phyloP scores from a whole-genome alignment of 352 stramenopile species.

The Phytophthora cactorum region DNA sequence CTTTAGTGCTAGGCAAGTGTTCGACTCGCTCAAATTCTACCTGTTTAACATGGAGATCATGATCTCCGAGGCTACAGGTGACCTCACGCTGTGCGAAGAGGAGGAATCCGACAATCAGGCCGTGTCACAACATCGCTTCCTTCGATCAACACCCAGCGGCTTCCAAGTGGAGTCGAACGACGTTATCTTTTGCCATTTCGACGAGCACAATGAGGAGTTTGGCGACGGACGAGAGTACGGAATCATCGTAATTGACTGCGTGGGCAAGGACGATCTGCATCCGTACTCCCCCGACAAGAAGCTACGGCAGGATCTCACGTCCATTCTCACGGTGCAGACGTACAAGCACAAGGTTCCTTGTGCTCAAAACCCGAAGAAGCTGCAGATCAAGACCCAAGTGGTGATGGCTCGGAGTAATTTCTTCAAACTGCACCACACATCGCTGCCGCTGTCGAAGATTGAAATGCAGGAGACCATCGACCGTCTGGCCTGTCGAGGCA shows the following conservation, averaged over 20 bases:
- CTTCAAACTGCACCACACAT: slow-evolving; percentile 40
- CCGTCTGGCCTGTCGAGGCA: slow-evolving; percentile 29
- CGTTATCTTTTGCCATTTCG: slow-evolving; percentile 34
- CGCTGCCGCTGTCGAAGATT: slow-evolving; percentile 26
- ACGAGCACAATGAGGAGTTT: slow-evolving; percentile 33
- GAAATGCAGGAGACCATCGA: slow-evolving; percentile 41
- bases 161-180: slow-evolving; percentile 42
- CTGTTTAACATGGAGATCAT: slow-evolving; percentile 48
- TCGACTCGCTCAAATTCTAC: slow-evolving; percentile 37
- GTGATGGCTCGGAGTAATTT: slow-evolving; percentile 46
- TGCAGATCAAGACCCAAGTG: slow-evolving; percentile 31
- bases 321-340: slow-evolving; percentile 31
- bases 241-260: slow-evolving; percentile 35
- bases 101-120: slow-evolving; percentile 19
- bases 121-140: slow-evolving; percentile 33
- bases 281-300: slow-evolving; percentile 32
- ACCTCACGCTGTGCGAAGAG: slow-evolving; percentile 39
- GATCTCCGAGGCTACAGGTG: slow-evolving; percentile 41
- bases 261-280: slow-evolving; percentile 47
- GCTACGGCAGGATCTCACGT: slow-evolving; percentile 43
- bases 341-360: slow-evolving; percentile 22
- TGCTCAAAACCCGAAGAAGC: slow-evolving; percentile 15
- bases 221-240: slow-evolving; percentile 28
- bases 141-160: slow-evolving; percentile 33
- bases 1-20: slow-evolving; percentile 28